These are phyloP conservation scores for Neurospora pannonica DNA, from an alignment of 495 filamentous ascomycete genomes.

Conservation along the genomic window DNA sequence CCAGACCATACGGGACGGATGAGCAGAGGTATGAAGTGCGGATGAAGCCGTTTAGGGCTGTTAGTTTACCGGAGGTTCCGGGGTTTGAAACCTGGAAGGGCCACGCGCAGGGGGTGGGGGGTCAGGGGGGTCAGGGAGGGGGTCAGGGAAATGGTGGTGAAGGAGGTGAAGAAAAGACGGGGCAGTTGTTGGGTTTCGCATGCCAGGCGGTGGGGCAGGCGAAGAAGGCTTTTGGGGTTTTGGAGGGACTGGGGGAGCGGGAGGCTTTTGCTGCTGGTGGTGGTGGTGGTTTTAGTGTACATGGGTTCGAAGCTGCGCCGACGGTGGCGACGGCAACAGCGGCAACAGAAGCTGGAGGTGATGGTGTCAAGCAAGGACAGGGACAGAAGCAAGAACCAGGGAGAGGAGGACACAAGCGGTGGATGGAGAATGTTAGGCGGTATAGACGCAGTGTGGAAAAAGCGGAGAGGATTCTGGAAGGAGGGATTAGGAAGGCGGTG, in stretches of 20 bases:
- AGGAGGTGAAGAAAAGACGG: conserved; percentile 9
- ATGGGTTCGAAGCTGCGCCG: neutral
- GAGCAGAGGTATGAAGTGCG: conserved; percentile 71
- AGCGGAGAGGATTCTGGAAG: neutral
- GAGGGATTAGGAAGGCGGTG: conserved; percentile 6
- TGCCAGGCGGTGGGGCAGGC: conserved; percentile 49
- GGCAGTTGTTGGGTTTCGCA: conserved; percentile 49
- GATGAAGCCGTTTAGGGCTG: conserved; percentile 75
- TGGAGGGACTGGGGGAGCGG: conserved; percentile 38
- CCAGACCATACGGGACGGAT: conserved; percentile 61
- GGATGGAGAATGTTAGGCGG: neutral
- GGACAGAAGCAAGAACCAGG: neutral
- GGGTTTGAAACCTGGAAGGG: conserved; percentile 50
- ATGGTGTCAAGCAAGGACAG: neutral
- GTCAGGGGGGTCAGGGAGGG: too few relatives aligned
- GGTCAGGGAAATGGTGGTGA: too few relatives aligned
- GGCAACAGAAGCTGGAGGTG: neutral
- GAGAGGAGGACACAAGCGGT: neutral
- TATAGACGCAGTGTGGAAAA: neutral
- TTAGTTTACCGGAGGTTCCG: conserved; percentile 63
- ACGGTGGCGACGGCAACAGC: neutral
- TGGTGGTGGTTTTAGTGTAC: neutral
- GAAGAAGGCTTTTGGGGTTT: conserved; percentile 54
- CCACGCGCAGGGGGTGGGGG: neutral
- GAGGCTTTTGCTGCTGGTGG: conserved; percentile 28